Evolutionary conservation across 1,284 basidiomycete species (phyloP).

Genomic region (Dichomitus squalens): DNA sequence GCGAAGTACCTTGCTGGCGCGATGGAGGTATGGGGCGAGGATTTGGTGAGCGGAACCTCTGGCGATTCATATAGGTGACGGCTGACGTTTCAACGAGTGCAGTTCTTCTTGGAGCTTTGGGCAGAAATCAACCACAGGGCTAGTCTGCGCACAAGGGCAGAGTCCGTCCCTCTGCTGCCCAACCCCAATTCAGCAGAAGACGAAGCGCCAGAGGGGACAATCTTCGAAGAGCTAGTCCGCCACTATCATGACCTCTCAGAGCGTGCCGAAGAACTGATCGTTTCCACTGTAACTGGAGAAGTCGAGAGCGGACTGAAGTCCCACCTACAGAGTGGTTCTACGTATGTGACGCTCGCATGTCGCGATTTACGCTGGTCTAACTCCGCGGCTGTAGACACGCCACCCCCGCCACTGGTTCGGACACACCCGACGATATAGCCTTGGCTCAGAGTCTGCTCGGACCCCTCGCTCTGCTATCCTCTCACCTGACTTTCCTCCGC

Average conservation of each 20-base stretch:
- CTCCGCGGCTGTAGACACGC: conserved; percentile 25
- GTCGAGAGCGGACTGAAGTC: conserved; percentile 73
- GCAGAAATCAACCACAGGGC: conserved; percentile 68
- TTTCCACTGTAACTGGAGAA: conserved; percentile 79
- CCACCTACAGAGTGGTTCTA: conserved; percentile 45
- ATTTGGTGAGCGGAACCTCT: conserved; percentile 55
- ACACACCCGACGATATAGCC: conserved; percentile 44
- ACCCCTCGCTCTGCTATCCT: conserved; percentile 72
- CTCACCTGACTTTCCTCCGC: conserved; percentile 69
- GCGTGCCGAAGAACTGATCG: conserved; percentile 85
- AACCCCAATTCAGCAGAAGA: conserved; percentile 38
- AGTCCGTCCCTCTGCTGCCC: conserved; percentile 53
- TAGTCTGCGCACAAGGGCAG: conserved; percentile 53
- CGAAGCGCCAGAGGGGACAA: conserved; percentile 57
- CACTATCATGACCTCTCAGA: conserved; percentile 62
- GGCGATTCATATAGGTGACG: neutral
- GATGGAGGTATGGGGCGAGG: conserved; percentile 84
- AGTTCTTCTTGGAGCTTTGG: conserved; percentile 93
- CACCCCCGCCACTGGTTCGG: conserved; percentile 15
- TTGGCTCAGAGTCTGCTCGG: conserved; percentile 70
- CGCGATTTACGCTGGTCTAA: neutral
- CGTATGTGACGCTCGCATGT: conserved; percentile 10
- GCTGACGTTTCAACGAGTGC: neutral
- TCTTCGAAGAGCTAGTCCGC: conserved; percentile 75
- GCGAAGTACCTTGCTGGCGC: conserved; percentile 69